Evolutionary conservation across 1,284 basidiomycete genomes (phyloP), one percentile per base, ranked within the genome.

Genomic region (Ceratobasidium theobromae): DNA sequence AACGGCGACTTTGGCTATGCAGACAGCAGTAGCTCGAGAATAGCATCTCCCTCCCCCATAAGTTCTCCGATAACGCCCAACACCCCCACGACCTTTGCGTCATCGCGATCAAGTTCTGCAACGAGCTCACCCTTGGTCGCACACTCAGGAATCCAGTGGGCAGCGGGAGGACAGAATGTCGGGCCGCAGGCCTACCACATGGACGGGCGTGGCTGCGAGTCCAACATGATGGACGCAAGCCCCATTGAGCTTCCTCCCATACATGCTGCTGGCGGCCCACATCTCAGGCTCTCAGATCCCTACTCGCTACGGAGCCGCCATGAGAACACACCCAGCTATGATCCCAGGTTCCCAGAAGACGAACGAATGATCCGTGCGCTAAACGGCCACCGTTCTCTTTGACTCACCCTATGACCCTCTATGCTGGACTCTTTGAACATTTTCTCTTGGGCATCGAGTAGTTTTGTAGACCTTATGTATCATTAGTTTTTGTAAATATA

Each of bases 331-430:
- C 75, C 72, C 41, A 62, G 69, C 48, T 74, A 76, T 67, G 77
- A 76, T 6, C 73, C 77, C n/a, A 79, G 83, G 66, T 72, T 80
- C 69, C 76, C 84, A 48, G 85, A 86, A 75, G 85, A 86, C 72
- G 81, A 85, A 72, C 78, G 84, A 52, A 78, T 87, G 70, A 86
- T 86, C 66, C 81, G 82, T 69, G 83, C 85, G 78, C 73, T 86
- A 67, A 85, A 86, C 74, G 77, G 79, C 67, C 77, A 77, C 65
- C 77, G 78, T 67, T 75, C 79, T 43, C 54, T 62, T 45, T 68
- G 48, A 64, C 35, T 38, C 35, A 38, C 35, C 28, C 12, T n/a
- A 18, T 58, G 16, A 11, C 30, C n/a, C 28, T 28, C 30, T 8
- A 38, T 53, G 18, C 48, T 48, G 49, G 53, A 21, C 18, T 43